Conservation (phyloP, 176 grass and related monocot genomes). For the Secale cereale region DNA sequence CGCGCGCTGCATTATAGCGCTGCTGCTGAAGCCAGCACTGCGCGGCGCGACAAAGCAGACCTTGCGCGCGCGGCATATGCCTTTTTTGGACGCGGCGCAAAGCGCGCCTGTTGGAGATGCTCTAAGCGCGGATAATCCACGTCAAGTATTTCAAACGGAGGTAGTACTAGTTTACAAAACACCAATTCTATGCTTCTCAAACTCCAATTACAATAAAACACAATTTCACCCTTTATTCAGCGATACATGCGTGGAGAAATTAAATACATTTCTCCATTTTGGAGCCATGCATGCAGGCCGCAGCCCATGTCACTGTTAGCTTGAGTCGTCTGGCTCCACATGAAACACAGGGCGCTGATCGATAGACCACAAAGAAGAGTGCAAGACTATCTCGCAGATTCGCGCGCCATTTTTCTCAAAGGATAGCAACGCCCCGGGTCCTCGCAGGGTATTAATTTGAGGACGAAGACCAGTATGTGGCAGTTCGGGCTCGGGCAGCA, state of each 20-base stretch:
- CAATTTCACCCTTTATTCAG: not conserved
- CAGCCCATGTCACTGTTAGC: not conserved
- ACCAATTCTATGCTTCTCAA: not conserved
- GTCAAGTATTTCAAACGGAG: too few species aligned
- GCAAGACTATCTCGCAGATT: not conserved
- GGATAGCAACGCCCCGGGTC: not conserved
- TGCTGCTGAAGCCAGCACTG: too few species aligned
- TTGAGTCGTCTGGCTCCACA: not conserved
- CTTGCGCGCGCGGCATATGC: too few species aligned
- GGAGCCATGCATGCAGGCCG: not conserved
- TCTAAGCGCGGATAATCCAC: too few species aligned
- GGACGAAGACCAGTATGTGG: conserved; percentile 7
- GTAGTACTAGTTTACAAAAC: too few species aligned
- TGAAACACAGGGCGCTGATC: not conserved
- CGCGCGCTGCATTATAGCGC: too few species aligned
- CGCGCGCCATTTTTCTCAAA: not conserved
- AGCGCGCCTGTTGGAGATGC: too few species aligned
- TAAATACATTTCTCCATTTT: not conserved
- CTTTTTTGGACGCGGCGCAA: too few species aligned
- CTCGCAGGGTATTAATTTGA: not conserved
- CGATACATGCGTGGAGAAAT: not conserved
- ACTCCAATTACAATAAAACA: not conserved
- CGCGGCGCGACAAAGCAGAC: too few species aligned
- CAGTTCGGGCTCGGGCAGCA: not conserved
- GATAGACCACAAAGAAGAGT: not conserved